Conservation (phyloP, 306 rosid genomes). For the Quercus gilva region DNA sequence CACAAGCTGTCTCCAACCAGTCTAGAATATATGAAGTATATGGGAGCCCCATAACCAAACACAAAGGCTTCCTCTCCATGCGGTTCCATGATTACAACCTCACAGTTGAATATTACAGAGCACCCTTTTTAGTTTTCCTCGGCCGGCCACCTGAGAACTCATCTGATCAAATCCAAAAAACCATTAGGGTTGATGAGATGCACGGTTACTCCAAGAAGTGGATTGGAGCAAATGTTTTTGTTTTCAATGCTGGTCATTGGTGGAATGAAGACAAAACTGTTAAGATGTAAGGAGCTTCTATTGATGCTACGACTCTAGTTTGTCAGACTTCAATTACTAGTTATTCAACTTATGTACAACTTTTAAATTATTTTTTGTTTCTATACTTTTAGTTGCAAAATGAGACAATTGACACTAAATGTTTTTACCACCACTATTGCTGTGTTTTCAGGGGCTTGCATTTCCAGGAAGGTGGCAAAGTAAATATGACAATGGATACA, state of each 20-base stretch:
- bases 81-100: constrained; percentile 62
- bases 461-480: constrained; percentile 65
- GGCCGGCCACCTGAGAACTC: constrained; percentile 65
- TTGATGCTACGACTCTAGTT: too few species aligned
- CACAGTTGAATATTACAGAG: constrained; percentile 80
- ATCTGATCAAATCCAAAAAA: constrained; percentile 23
- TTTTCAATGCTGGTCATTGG: constrained; percentile 88
- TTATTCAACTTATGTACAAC: too few species aligned
- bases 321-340: too few species aligned
- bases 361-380: too few species aligned
- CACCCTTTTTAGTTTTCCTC: constrained; percentile 53
- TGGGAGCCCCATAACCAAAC: constrained; percentile 76
- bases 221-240: constrained; percentile 59
- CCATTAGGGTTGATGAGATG: constrained; percentile 57
- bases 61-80: constrained; percentile 70
- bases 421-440: not conserved
- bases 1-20: constrained; percentile 53
- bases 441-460: constrained; percentile 58
- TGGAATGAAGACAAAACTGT: constrained; percentile 74
- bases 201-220: constrained; percentile 67
- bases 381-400: too few species aligned
- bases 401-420: too few species aligned
- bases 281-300: constrained; percentile 31
- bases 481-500: constrained; percentile 58
- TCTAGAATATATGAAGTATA: constrained; percentile 72